A percentile compares a stretch with the other conserved stretches of the same genome.
Evolutionary conservation across 306 rosid genomes (phyloP).

Genomic region (Argentina anserina): DNA sequence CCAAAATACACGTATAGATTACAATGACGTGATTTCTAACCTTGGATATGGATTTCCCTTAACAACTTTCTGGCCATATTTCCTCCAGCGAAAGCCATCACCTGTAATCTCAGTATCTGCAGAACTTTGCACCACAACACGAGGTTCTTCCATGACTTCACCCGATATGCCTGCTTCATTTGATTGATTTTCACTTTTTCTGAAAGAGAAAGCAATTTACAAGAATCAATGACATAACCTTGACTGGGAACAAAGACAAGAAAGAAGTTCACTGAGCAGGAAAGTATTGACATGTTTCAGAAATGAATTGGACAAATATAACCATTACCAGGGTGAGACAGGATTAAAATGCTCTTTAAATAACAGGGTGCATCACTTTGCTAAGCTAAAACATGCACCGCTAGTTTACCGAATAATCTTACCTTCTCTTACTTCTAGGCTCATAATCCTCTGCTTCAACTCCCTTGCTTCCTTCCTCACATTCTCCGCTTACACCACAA

Average conservation of each 20-base stretch:
- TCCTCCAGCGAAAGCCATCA: slow-evolving; percentile 96
- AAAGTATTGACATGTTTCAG: neutral
- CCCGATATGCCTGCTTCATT: slow-evolving; percentile 52
- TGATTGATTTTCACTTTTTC: slow-evolving; percentile 60
- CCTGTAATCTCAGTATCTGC: slow-evolving; percentile 55
- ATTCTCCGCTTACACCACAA: slow-evolving; percentile 61
- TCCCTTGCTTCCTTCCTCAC: slow-evolving; percentile 65
- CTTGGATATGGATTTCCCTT: slow-evolving; percentile 92
- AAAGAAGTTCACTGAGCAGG: neutral
- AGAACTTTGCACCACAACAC: slow-evolving; percentile 54
- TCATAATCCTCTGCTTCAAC: slow-evolving; percentile 51
- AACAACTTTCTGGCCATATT: slow-evolving; percentile 96
- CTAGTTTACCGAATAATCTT: slow-evolving; percentile 4
- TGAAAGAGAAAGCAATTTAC: slow-evolving; percentile 29
- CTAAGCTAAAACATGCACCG: neutral
- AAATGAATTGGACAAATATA: slow-evolving; percentile 2
- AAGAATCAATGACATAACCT: slow-evolving; percentile 9
- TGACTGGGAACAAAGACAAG: neutral
- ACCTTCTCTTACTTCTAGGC: slow-evolving; percentile 70
- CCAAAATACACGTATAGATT: neutral
- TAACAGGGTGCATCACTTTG: neutral
- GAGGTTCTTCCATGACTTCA: slow-evolving; percentile 53
- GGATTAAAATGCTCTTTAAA: too few species aligned
- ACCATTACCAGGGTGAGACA: neutral
- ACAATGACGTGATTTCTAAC: slow-evolving; percentile 22